Evolutionary conservation across 164 flowering plant genomes (phyloP).

Genomic region (Vitis cinerea): DNA sequence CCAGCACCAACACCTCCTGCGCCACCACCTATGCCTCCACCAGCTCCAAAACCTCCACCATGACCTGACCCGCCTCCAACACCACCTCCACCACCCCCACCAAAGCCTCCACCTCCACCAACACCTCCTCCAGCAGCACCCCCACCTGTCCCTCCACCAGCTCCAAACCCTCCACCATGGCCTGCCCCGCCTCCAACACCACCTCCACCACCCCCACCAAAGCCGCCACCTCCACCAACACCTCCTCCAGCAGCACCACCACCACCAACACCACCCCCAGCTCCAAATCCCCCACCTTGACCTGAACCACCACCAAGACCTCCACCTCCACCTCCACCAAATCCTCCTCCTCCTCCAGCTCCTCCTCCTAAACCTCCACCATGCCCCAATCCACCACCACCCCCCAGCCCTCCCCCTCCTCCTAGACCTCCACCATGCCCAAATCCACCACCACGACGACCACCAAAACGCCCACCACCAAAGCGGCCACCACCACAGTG

Average conservation of each 20-base stretch:
- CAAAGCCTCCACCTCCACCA: slow-evolving; percentile 20
- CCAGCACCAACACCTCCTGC: slow-evolving; percentile 36
- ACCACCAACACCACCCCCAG: slow-evolving; percentile 14
- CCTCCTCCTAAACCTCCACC: slow-evolving; percentile 17
- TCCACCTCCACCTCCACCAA: slow-evolving; percentile 16
- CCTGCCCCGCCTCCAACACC: slow-evolving; percentile 16
- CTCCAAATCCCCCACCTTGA: slow-evolving; percentile 6
- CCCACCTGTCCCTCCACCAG: slow-evolving; percentile 19
- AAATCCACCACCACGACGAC: slow-evolving; percentile 1
- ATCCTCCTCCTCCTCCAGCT: slow-evolving; percentile 13
- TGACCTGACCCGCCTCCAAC: slow-evolving; percentile 28
- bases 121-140: slow-evolving; percentile 20
- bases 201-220: slow-evolving; percentile 6
- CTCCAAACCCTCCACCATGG: slow-evolving; percentile 21
- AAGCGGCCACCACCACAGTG: slow-evolving; percentile 16
- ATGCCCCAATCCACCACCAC: slow-evolving; percentile 3
- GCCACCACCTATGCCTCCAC: slow-evolving; percentile 27
- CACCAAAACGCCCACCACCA: not conserved
- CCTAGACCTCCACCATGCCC: slow-evolving; percentile 3
- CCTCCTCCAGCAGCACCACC: slow-evolving; percentile 9
- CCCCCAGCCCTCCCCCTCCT: slow-evolving; percentile 6
- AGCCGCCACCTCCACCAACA: slow-evolving; percentile 9
- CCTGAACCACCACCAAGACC: slow-evolving; percentile 9
- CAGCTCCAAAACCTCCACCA: slow-evolving; percentile 24
- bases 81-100: slow-evolving; percentile 25